phyloP scores from a whole-genome alignment of 2,329 filamentous ascomycete genomes.

The Pestalotiopsis sp. region DNA sequence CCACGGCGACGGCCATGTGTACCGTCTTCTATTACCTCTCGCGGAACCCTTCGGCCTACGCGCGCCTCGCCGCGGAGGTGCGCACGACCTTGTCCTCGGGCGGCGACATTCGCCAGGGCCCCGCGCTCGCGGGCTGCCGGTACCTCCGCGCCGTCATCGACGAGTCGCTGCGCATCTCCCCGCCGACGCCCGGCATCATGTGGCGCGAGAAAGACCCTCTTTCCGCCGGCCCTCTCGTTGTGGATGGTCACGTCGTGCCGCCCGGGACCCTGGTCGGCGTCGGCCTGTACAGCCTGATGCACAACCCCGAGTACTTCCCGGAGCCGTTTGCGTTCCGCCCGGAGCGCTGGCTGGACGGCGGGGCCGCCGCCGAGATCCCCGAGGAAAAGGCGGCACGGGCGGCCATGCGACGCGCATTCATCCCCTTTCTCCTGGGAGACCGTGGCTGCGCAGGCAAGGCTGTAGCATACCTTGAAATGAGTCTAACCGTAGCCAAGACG shows the following conservation, averaged over 20 bases:
- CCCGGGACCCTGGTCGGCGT: slow-evolving; percentile 35
- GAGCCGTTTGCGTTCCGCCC: slow-evolving; percentile 30
- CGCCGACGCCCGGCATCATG: slow-evolving; percentile 8
- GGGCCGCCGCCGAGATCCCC: slow-evolving; percentile 3
- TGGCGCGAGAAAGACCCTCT: background rate
- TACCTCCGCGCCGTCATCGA: slow-evolving; percentile 25
- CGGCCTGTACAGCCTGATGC: slow-evolving; percentile 36
- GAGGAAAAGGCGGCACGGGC: background rate
- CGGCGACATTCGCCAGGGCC: slow-evolving; percentile 14
- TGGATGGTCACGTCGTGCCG: slow-evolving; percentile 31
- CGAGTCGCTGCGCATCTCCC: slow-evolving; percentile 23
- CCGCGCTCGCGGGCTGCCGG: slow-evolving; percentile 15
- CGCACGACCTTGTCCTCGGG: slow-evolving; percentile 16
- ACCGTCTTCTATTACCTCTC: background rate
- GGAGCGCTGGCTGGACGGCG: slow-evolving; percentile 35
- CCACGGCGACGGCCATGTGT: background rate
- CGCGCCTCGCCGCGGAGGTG: slow-evolving; percentile 21
- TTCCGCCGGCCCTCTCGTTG: slow-evolving; percentile 13
- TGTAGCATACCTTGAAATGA: slow-evolving; percentile 25
- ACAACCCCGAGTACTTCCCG: slow-evolving; percentile 32
- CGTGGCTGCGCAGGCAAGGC: slow-evolving; percentile 37
- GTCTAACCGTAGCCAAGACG: slow-evolving; percentile 22
- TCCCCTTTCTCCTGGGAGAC: slow-evolving; percentile 37
- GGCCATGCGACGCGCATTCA: slow-evolving; percentile 18
- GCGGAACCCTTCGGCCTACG: background rate